These are phyloP conservation scores for Orychophragmus violaceus DNA, from an alignment of 345 rosid genomes.

Conservation along the genomic window DNA sequence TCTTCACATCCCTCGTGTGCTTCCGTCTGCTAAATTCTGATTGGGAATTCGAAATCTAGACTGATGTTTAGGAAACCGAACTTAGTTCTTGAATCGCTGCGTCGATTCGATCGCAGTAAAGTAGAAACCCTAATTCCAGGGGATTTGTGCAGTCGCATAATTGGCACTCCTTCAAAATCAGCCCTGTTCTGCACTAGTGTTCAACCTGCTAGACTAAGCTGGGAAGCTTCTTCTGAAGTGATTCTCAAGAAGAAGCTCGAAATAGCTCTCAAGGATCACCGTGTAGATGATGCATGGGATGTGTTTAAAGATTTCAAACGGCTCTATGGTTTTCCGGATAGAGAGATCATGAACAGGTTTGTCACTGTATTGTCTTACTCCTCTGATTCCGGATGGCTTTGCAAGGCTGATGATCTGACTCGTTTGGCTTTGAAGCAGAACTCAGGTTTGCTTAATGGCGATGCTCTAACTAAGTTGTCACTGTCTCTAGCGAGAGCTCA, in stretches of 20 bases:
- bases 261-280: slow-evolving; percentile 42
- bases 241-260: slow-evolving; percentile 57
- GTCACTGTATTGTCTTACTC: slow-evolving; percentile 57
- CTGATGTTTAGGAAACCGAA: slow-evolving; percentile 9
- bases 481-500: slow-evolving; percentile 71
- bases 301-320: slow-evolving; percentile 51
- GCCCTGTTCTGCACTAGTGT: background rate
- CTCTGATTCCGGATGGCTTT: slow-evolving; percentile 46
- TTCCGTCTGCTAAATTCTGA: too few species aligned
- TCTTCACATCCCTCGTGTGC: background rate
- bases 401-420: slow-evolving; percentile 49
- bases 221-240: slow-evolving; percentile 44
- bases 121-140: background rate
- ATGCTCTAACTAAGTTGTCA: slow-evolving; percentile 42
- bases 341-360: slow-evolving; percentile 35
- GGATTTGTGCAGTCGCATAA: background rate
- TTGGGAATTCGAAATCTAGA: background rate
- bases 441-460: slow-evolving; percentile 32
- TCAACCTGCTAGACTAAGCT: slow-evolving; percentile 32
- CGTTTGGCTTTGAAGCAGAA: slow-evolving; percentile 38
- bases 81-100: background rate
- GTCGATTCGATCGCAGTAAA: background rate
- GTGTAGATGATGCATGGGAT: slow-evolving; percentile 56
- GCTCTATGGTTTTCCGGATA: slow-evolving; percentile 50
- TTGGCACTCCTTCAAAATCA: background rate